These are phyloP conservation scores for Mortierella sp. DNA, from an alignment of 371 early-diverging fungal genomes.

Conservation along the genomic window DNA sequence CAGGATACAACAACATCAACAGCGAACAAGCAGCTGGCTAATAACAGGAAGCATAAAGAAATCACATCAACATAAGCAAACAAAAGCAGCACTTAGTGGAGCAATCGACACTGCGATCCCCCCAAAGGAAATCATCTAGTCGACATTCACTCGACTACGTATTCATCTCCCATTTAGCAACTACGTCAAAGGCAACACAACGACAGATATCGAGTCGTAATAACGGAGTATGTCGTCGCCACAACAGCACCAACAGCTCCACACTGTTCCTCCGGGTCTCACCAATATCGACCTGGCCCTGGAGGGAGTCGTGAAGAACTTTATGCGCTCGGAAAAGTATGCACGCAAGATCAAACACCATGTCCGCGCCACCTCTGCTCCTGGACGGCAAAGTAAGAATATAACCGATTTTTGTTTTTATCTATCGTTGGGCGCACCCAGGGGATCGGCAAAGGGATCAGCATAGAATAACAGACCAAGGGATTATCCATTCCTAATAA, in stretches of 20 bases:
- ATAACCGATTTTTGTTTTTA: neutral
- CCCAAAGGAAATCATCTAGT: constrained; percentile 21
- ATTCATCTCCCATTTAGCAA: neutral
- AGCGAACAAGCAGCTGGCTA: neutral
- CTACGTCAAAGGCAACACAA: neutral
- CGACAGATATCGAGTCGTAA: neutral
- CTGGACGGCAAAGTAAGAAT: constrained; percentile 53
- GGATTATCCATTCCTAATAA: neutral
- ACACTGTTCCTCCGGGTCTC: constrained; percentile 15
- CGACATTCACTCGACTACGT: constrained; percentile 17
- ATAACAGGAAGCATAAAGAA: no score
- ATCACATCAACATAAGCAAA: neutral
- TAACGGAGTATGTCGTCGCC: constrained; percentile 10
- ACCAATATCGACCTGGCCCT: constrained; percentile 43
- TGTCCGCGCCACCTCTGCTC: constrained; percentile 48
- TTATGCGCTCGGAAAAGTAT: constrained; percentile 52
- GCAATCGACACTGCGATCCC: constrained; percentile 4
- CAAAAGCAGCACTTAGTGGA: neutral
- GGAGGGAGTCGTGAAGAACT: constrained; percentile 45
- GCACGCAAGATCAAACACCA: constrained; percentile 53
- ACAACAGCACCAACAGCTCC: constrained; percentile 32
- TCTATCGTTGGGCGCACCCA: neutral
- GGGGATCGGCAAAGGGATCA: neutral
- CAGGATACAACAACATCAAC: neutral
- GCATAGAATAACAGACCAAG: neutral